Percentiles rank a stretch among this genome's conserved stretches.
Evolutionary conservation across 805 yeast genomes (phyloP).

Genomic region (Phaffomyces thermotolerans): DNA sequence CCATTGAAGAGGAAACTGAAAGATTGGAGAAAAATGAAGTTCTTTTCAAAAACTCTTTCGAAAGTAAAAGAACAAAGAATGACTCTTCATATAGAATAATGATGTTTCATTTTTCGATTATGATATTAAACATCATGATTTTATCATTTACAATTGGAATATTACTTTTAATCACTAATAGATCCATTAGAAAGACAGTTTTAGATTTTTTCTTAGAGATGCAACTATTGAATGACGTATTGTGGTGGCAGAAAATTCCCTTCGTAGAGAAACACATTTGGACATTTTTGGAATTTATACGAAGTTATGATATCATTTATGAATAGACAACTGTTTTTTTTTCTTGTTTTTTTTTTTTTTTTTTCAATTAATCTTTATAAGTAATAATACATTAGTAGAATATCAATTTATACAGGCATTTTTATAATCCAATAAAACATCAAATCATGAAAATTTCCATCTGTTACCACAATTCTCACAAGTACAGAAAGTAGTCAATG

Average conservation of each 20-base stretch:
- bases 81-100: too few species aligned
- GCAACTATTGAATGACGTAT: slow-evolving; percentile 10
- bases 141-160: too few species aligned
- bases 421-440: too few species aligned
- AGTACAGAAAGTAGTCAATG: slow-evolving; percentile 95
- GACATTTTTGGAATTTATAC: slow-evolving; percentile 13
- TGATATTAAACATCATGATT: too few species aligned
- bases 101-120: too few species aligned
- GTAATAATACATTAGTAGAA: neutral
- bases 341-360: neutral
- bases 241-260: slow-evolving; percentile 19
- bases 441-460: slow-evolving; percentile 80
- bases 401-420: too few species aligned
- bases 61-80: too few species aligned
- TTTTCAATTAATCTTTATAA: neutral
- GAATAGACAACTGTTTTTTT: slow-evolving; percentile 5
- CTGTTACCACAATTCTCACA: slow-evolving; percentile 97
- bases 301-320: neutral
- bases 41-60: too few species aligned
- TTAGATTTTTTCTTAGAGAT: slow-evolving; percentile 5
- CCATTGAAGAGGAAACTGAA: too few species aligned
- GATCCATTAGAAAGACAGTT: neutral
- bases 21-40: too few species aligned
- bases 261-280: slow-evolving; percentile 11
- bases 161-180: too few species aligned